phyloP scores from a whole-genome alignment of 495 filamentous ascomycete species.

The Penicillium psychrofluorescens region DNA sequence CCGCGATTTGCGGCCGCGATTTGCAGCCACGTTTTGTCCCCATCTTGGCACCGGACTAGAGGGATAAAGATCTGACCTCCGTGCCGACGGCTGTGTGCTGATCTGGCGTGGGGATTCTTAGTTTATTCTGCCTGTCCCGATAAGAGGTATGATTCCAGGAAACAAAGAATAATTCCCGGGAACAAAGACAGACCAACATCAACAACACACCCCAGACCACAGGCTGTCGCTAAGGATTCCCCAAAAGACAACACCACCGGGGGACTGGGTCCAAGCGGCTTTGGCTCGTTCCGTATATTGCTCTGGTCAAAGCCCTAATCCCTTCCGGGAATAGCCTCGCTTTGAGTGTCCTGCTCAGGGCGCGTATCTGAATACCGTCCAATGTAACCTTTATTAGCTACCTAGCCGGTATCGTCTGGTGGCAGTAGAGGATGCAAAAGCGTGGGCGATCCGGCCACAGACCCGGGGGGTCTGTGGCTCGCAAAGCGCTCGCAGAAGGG shows the following conservation, averaged over 20 bases:
- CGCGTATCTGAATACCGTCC: conserved; percentile 3
- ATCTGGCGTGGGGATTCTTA: not conserved
- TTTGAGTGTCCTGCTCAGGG: not conserved
- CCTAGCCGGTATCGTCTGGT: not conserved
- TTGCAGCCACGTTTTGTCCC: not conserved
- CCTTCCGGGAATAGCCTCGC: conserved; percentile 5
- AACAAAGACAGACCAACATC: too few relatives aligned
- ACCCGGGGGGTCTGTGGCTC: too few relatives aligned
- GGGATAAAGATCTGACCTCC: conserved; percentile 25
- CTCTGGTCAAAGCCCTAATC: conserved; percentile 5
- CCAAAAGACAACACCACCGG: too few relatives aligned
- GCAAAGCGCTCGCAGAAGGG: too few relatives aligned
- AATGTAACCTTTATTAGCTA: conserved; percentile 9
- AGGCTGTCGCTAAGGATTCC: too few relatives aligned
- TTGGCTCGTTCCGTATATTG: conserved; percentile 12
- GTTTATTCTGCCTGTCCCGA: not conserved
- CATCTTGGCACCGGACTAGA: conserved; percentile 20
- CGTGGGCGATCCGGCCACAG: too few relatives aligned
- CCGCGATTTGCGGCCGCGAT: not conserved
- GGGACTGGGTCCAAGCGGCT: too few relatives aligned
- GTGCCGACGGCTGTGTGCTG: conserved; percentile 1
- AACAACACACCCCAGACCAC: too few relatives aligned
- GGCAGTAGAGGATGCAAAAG: too few relatives aligned
- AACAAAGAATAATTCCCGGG: too few relatives aligned
- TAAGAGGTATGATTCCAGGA: not conserved